phyloP scores from a whole-genome alignment of 164 flowering plant species.

The Vitis rupestris region DNA sequence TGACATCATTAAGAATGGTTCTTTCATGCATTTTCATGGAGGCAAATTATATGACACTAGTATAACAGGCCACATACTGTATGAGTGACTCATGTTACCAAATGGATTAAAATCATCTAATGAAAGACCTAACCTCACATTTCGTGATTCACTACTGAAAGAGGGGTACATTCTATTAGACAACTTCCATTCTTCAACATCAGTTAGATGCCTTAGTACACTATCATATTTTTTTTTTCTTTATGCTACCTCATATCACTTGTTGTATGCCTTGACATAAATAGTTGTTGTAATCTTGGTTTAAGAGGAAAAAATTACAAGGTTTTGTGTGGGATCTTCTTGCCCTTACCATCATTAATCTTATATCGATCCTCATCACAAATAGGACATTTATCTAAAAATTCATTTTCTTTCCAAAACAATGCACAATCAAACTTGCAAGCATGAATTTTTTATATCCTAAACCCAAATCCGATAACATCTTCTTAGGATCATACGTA shows the following conservation, averaged over 20 bases:
- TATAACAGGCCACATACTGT: constrained; percentile 15
- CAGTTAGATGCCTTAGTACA: background rate
- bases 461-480: background rate
- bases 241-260: background rate
- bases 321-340: background rate
- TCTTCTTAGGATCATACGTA: background rate
- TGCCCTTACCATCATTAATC: background rate
- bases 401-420: background rate
- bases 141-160: background rate
- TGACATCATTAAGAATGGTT: background rate
- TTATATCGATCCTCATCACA: background rate
- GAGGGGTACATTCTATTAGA: background rate
- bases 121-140: constrained; percentile 5
- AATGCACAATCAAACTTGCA: background rate
- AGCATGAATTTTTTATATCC: background rate
- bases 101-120: constrained; percentile 5
- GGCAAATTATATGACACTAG: constrained; percentile 11
- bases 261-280: background rate
- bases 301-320: background rate
- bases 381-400: background rate
- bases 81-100: background rate
- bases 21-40: constrained; percentile 14
- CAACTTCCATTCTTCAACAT: background rate
- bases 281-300: background rate
- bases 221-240: background rate